These are phyloP conservation scores for Aspergillus incahuasiensis DNA, from an alignment of 495 filamentous ascomycete species.

Conservation along the genomic window DNA sequence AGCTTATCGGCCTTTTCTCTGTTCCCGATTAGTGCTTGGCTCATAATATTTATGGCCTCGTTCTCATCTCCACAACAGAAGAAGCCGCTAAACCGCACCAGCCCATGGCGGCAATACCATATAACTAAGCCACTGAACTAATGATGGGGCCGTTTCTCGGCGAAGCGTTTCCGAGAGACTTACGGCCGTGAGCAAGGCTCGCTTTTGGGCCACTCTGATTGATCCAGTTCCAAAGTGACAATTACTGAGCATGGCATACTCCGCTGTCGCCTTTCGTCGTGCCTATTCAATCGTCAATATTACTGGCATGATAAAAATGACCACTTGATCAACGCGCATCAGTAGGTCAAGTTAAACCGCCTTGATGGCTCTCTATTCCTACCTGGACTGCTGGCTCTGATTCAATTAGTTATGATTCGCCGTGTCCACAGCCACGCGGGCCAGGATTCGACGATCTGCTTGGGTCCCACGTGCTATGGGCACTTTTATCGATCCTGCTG, in stretches of 20 bases:
- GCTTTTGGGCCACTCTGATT: slow-evolving; percentile 12
- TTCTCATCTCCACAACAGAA: slow-evolving; percentile 16
- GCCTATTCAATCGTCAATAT: background rate
- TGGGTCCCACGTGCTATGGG: slow-evolving; percentile 23
- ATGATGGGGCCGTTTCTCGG: slow-evolving; percentile 21
- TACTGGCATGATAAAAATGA: background rate
- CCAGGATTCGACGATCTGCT: slow-evolving; percentile 21
- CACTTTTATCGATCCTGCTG: slow-evolving; percentile 30
- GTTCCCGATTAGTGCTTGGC: slow-evolving; percentile 5
- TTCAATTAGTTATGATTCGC: background rate
- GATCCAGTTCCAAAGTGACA: background rate
- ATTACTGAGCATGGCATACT: slow-evolving; percentile 1
- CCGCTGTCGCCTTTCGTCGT: background rate
- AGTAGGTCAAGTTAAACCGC: background rate
- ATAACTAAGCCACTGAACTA: slow-evolving; percentile 9
- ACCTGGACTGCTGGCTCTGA: background rate
- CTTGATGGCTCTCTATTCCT: background rate
- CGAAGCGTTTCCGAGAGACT: slow-evolving; percentile 12
- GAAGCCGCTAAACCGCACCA: slow-evolving; percentile 2
- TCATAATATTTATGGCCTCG: background rate
- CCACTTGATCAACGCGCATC: background rate
- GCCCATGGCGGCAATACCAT: background rate
- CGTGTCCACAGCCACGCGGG: slow-evolving; percentile 3
- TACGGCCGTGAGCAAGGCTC: background rate
- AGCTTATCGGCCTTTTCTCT: slow-evolving; percentile 12